A percentile compares a stretch with the other conserved stretches of the same genome.
Conservation (phyloP, 345 rosid species). For the Brassica rapa region DNA sequence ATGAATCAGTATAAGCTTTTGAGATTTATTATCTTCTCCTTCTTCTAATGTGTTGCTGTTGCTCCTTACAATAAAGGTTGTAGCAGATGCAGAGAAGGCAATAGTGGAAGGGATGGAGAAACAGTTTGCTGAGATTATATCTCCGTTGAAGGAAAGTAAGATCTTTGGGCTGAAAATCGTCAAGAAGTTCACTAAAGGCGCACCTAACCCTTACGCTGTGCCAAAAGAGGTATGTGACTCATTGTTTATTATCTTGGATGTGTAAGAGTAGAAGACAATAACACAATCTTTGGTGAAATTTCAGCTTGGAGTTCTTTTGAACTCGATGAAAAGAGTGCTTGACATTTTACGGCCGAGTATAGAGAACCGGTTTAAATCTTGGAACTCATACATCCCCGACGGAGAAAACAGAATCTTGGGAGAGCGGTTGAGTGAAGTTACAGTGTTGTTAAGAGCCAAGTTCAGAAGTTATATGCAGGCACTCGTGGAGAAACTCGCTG, state of each 20-base stretch:
- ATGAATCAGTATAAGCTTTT: neutral
- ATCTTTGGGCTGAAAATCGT: constrained; percentile 83
- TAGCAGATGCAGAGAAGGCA: constrained; percentile 86
- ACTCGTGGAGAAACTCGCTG: constrained; percentile 85
- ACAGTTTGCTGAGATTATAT: constrained; percentile 81
- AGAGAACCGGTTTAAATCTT: constrained; percentile 70
- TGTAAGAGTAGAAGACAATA: neutral
- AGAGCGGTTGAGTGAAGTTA: constrained; percentile 83
- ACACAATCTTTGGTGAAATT: neutral
- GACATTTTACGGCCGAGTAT: constrained; percentile 68
- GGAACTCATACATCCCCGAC: constrained; percentile 73
- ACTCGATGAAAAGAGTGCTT: constrained; percentile 92
- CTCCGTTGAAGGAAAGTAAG: constrained; percentile 83
- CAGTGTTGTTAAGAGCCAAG: constrained; percentile 83
- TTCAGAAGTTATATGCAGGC: constrained; percentile 85
- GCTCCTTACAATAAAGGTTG: constrained; percentile 54
- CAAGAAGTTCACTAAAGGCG: constrained; percentile 78
- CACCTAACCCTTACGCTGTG: constrained; percentile 58
- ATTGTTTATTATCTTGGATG: constrained; percentile 1
- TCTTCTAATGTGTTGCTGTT: neutral
- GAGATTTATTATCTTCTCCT: constrained; percentile 6
- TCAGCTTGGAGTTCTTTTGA: constrained; percentile 85
- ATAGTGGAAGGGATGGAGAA: constrained; percentile 76
- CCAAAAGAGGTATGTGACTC: constrained; percentile 70
- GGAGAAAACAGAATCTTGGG: constrained; percentile 66